phyloP scores from a whole-genome alignment of 2,329 filamentous ascomycete genomes.

The Talaromyces piceae region DNA sequence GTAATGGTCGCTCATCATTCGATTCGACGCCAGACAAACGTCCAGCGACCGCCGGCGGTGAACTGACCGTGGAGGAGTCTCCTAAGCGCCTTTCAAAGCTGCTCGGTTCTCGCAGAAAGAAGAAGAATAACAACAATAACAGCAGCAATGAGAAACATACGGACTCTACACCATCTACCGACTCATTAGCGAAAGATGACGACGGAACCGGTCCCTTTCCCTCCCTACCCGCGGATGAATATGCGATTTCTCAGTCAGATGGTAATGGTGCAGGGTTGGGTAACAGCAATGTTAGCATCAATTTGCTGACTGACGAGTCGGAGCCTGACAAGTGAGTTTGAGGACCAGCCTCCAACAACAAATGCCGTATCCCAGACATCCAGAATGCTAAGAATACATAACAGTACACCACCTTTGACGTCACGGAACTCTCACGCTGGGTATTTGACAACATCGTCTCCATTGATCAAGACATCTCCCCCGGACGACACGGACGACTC shows the following conservation, averaged over 20 bases:
- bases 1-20: conserved; percentile 31
- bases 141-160: conserved; percentile 15
- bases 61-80: conserved; percentile 22
- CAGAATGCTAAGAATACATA: conserved; percentile 10
- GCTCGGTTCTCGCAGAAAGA: conserved; percentile 37
- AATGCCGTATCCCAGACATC: background rate
- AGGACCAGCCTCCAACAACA: background rate
- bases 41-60: conserved; percentile 30
- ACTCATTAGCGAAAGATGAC: background rate
- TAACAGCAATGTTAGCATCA: conserved; percentile 16
- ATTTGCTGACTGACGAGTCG: conserved; percentile 29
- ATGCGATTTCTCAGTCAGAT: conserved; percentile 17
- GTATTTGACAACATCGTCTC: conserved; percentile 62
- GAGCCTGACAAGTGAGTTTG: conserved; percentile 35
- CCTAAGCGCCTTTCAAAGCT: conserved; percentile 46
- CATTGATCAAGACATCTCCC: conserved; percentile 54
- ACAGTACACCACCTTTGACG: conserved; percentile 41
- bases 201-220: background rate
- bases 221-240: conserved; percentile 13
- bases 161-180: conserved; percentile 4
- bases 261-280: conserved; percentile 16
- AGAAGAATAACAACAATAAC: conserved; percentile 32
- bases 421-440: conserved; percentile 59
- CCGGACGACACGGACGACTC: conserved; percentile 30
- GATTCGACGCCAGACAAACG: conserved; percentile 32